phyloP scores from a whole-genome alignment of 2,329 filamentous ascomycete genomes.

The Xylaria sp. region DNA sequence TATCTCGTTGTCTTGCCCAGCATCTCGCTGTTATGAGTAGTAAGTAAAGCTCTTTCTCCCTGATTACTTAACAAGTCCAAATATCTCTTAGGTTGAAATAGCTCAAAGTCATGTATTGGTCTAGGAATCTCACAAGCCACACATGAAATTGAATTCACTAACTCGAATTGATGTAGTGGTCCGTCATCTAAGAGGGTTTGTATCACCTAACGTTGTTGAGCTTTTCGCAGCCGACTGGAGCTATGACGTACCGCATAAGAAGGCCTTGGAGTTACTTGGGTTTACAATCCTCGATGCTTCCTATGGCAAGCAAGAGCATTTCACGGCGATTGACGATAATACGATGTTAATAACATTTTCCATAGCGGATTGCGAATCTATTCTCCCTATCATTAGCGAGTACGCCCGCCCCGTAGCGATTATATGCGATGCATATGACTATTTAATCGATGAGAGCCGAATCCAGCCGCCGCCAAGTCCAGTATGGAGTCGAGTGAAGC shows the following conservation, averaged over 20 bases:
- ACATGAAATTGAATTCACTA: background rate
- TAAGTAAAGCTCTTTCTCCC: background rate
- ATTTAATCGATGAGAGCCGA: conserved; percentile 6
- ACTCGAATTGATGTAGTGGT: conserved; percentile 4
- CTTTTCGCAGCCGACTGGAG: conserved; percentile 31
- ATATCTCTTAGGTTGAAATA: too few species aligned
- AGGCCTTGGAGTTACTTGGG: conserved; percentile 9
- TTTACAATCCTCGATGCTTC: conserved; percentile 22
- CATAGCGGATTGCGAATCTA: conserved; percentile 19
- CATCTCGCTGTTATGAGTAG: conserved; percentile 22
- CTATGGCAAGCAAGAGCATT: conserved; percentile 25
- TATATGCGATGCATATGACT: conserved; percentile 29
- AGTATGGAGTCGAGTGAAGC: conserved; percentile 27
- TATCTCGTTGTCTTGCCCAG: conserved; percentile 24
- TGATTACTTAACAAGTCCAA: background rate
- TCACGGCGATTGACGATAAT: conserved; percentile 27
- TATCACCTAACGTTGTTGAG: conserved; percentile 22
- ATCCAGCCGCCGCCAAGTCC: conserved; percentile 10
- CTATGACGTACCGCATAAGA: conserved; percentile 20
- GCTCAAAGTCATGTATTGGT: too few species aligned
- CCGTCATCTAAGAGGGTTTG: conserved; percentile 12
- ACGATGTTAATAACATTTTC: conserved; percentile 30
- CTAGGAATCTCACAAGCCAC: too few species aligned
- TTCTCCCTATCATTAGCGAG: conserved; percentile 29
- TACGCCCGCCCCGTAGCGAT: conserved; percentile 32